Conservation (phyloP, 2,329 filamentous ascomycete genomes). For the Ambrosiella beaveri region DNA sequence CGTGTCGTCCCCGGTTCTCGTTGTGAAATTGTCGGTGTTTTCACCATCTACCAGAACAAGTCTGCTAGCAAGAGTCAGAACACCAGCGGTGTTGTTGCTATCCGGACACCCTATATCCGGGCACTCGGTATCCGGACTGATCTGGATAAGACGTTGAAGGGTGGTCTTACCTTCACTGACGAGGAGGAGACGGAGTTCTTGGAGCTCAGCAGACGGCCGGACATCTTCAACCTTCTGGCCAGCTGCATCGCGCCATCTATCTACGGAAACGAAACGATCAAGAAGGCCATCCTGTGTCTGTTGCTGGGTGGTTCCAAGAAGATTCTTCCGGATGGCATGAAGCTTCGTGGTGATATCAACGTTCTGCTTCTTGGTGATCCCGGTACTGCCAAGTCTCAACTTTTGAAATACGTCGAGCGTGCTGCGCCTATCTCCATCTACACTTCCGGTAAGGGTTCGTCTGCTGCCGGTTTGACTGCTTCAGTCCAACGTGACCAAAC, state of each 20-base stretch:
- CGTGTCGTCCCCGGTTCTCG: slow-evolving; percentile 86
- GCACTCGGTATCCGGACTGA: slow-evolving; percentile 87
- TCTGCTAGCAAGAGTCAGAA: slow-evolving; percentile 53
- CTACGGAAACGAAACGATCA: slow-evolving; percentile 90
- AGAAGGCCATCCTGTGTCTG: slow-evolving; percentile 89
- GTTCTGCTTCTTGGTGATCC: slow-evolving; percentile 91
- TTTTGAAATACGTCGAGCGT: slow-evolving; percentile 94
- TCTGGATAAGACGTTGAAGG: slow-evolving; percentile 75
- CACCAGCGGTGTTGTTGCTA: slow-evolving; percentile 69
- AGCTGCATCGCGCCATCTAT: slow-evolving; percentile 94
- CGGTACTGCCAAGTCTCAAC: slow-evolving; percentile 92
- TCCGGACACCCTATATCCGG: slow-evolving; percentile 84
- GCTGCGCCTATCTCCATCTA: slow-evolving; percentile 95
- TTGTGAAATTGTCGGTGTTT: slow-evolving; percentile 91
- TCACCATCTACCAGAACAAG: slow-evolving; percentile 94
- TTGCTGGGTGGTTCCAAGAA: slow-evolving; percentile 94
- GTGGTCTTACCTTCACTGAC: slow-evolving; percentile 68
- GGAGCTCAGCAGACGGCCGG: slow-evolving; percentile 75
- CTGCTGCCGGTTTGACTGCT: slow-evolving; percentile 88
- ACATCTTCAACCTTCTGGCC: slow-evolving; percentile 82
- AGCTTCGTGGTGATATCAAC: slow-evolving; percentile 92
- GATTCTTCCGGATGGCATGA: slow-evolving; percentile 94
- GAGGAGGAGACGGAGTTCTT: slow-evolving; percentile 94
- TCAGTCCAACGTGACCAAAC: slow-evolving; percentile 87
- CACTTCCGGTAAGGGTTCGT: slow-evolving; percentile 95